Conservation (phyloP, 75 land plant genomes). For the Adiantum capillusveneris region DNA sequence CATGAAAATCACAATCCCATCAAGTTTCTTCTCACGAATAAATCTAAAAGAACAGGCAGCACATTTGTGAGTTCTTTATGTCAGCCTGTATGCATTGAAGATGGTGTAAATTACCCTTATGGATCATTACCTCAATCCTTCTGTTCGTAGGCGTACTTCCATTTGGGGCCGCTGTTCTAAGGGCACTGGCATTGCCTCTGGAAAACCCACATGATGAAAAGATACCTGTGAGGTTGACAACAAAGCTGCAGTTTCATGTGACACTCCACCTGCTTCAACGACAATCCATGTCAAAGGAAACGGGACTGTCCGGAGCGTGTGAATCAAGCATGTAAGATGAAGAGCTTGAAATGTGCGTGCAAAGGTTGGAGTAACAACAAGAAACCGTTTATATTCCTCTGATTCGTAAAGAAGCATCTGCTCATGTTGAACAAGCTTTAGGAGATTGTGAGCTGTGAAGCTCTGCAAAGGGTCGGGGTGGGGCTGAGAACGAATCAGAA, state of each 20-base stretch:
- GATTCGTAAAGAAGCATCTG: slow-evolving; percentile 56
- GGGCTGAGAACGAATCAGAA: slow-evolving; percentile 87
- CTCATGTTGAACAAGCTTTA: slow-evolving; percentile 77
- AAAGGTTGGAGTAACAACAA: slow-evolving; percentile 80
- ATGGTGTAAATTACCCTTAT: no score
- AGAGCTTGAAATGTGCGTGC: slow-evolving; percentile 78
- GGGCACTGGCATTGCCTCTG: slow-evolving; percentile 38
- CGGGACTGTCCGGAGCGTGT: slow-evolving; percentile 63
- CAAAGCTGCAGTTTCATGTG: slow-evolving; percentile 65
- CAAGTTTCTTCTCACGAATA: slow-evolving; percentile 58
- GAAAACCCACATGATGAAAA: slow-evolving; percentile 49
- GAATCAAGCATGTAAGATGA: slow-evolving; percentile 71
- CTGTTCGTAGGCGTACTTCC: slow-evolving; percentile 66
- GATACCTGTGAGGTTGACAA: slow-evolving; percentile 40
- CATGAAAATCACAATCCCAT: slow-evolving; percentile 78
- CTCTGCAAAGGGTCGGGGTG: slow-evolving; percentile 75
- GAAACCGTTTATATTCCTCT: slow-evolving; percentile 38
- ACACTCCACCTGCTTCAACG: slow-evolving; percentile 71
- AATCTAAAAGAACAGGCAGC: slow-evolving; percentile 27
- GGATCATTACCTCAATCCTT: slow-evolving; percentile 59
- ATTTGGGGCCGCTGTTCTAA: slow-evolving; percentile 53
- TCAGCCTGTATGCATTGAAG: no score
- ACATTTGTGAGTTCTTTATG: not conserved
- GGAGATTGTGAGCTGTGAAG: slow-evolving; percentile 58
- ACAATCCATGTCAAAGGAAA: slow-evolving; percentile 81